Percentiles rank a stretch among this genome's conserved stretches.
These are phyloP conservation scores for Escallonia herrerae DNA, from an alignment of 129 eudicot genomes.

Conservation along the genomic window DNA sequence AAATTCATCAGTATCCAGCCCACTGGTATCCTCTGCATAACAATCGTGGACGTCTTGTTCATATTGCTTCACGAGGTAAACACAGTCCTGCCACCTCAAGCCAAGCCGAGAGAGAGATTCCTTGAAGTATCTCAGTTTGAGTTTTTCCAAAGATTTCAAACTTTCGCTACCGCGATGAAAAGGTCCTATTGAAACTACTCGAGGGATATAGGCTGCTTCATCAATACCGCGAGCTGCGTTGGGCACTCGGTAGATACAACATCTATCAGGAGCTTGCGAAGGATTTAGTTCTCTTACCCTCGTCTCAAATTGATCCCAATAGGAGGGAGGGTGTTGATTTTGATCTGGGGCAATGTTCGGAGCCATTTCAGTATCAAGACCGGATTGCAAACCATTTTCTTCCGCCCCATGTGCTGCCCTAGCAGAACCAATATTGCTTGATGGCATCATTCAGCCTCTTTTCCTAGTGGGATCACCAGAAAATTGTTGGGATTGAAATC, in stretches of 20 bases:
- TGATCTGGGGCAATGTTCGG: too few species aligned
- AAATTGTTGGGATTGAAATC: too few species aligned
- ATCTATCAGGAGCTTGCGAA: background rate
- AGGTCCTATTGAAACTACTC: background rate
- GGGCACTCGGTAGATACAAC: background rate
- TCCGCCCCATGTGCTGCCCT: too few species aligned
- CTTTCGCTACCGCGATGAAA: background rate
- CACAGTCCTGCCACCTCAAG: background rate
- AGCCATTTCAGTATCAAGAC: too few species aligned
- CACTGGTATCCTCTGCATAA: background rate
- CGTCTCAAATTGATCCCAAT: too few species aligned
- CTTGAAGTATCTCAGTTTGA: background rate
- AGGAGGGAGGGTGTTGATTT: too few species aligned
- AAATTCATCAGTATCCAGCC: background rate
- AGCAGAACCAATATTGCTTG: too few species aligned
- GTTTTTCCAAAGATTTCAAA: background rate
- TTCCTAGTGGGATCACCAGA: too few species aligned
- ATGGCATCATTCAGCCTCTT: too few species aligned
- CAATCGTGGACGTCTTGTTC: background rate
- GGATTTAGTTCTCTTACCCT: background rate
- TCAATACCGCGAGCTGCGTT: background rate
- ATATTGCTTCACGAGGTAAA: background rate
- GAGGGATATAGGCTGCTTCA: background rate
- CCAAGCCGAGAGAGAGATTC: background rate
- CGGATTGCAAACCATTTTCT: too few species aligned